Percentiles rank a stretch among this genome's conserved stretches.
Evolutionary conservation across 345 rosid genomes (phyloP).

Genomic region (Ricinus communis): DNA sequence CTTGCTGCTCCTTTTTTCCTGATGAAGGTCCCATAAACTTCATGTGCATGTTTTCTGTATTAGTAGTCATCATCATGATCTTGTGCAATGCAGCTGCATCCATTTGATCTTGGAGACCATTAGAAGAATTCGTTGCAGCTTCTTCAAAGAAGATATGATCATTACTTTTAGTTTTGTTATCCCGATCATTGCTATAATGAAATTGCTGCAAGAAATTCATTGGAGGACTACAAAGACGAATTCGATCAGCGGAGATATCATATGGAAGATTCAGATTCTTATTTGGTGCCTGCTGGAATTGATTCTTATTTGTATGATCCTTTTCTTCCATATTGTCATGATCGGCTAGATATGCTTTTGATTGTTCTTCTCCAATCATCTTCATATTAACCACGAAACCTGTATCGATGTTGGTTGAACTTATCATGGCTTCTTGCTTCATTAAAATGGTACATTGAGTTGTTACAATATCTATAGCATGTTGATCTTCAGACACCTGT

Average conservation of each 20-base stretch:
- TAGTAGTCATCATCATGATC: conserved; percentile 16
- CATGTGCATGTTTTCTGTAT: conserved; percentile 23
- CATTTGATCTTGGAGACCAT: conserved; percentile 35
- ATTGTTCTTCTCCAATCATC: conserved; percentile 18
- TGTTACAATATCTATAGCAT: conserved; percentile 58
- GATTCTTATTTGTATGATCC: conserved; percentile 27
- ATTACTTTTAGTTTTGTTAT: conserved; percentile 27
- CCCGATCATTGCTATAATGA: conserved; percentile 25
- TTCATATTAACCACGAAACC: conserved; percentile 27
- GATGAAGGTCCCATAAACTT: conserved; percentile 37
- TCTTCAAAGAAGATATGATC: conserved; percentile 37
- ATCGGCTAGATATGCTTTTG: conserved; percentile 26
- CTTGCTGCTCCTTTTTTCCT: conserved; percentile 33
- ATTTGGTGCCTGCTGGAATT: conserved; percentile 25
- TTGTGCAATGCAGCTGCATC: conserved; percentile 18
- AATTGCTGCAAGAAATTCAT: conserved; percentile 52
- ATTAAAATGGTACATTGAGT: conserved; percentile 49
- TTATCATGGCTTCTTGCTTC: conserved; percentile 42
- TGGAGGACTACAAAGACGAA: conserved; percentile 35
- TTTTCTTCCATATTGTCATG: conserved; percentile 17
- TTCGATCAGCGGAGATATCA: conserved; percentile 41
- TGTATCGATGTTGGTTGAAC: conserved; percentile 26
- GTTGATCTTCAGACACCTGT: conserved; percentile 76
- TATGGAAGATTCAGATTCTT: conserved; percentile 41
- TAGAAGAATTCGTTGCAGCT: conserved; percentile 10